Evolutionary conservation across 768 basidiomycete genomes (phyloP).

Genomic region (Trametopsis cervina): DNA sequence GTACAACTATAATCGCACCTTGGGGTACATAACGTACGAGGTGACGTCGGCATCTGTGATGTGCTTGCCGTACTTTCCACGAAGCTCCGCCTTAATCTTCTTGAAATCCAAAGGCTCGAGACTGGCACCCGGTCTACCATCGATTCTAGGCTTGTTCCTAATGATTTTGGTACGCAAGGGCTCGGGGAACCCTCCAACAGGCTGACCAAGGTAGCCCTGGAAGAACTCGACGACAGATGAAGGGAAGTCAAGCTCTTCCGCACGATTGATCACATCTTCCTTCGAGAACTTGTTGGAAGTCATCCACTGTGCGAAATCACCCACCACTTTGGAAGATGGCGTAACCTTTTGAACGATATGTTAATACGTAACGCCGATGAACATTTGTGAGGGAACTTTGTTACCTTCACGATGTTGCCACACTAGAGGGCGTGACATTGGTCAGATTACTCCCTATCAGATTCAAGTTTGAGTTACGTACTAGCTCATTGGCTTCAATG

Average conservation of each 20-base stretch:
- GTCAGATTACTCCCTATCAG: too few species aligned
- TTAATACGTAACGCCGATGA: background rate
- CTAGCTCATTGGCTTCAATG: conserved; percentile 93
- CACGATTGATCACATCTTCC: conserved; percentile 78
- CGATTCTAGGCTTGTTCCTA: conserved; percentile 88
- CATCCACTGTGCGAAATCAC: conserved; percentile 99
- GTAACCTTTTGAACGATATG: conserved; percentile 54
- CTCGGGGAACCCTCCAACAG: conserved; percentile 98
- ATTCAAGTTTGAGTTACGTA: conserved; percentile 30
- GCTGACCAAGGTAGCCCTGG: conserved; percentile 98
- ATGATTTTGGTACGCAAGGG: conserved; percentile 89
- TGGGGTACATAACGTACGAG: conserved; percentile 98
- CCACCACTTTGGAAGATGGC: conserved; percentile 97
- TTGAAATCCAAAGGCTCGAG: conserved; percentile 90
- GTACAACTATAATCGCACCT: conserved; percentile 48
- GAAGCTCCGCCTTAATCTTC: conserved; percentile 89
- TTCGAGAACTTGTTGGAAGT: conserved; percentile 89
- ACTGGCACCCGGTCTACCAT: conserved; percentile 86
- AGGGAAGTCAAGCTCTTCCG: conserved; percentile 93
- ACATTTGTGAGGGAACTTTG: conserved; percentile 23
- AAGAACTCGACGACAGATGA: conserved; percentile 97
- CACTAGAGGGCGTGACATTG: conserved; percentile 45
- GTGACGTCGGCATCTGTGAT: conserved; percentile 91
- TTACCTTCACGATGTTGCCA: conserved; percentile 87
- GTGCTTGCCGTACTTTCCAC: conserved; percentile 91